A percentile compares a stretch with the other conserved stretches of the same genome.
These are phyloP conservation scores for Neofusicoccum cordaticola DNA, from an alignment of 2,329 filamentous ascomycete genomes.

Conservation along the genomic window DNA sequence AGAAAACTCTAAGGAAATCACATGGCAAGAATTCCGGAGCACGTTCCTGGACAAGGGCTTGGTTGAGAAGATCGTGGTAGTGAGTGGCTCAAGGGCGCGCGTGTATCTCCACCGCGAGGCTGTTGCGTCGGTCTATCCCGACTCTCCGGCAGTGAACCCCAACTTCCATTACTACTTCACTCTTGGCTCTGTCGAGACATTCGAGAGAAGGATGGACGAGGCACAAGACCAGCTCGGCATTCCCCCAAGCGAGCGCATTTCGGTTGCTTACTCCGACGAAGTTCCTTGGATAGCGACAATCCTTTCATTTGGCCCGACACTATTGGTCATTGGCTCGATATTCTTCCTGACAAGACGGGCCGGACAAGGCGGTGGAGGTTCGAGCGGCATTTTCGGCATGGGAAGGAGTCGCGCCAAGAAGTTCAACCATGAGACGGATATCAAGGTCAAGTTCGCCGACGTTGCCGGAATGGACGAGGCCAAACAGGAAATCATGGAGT, in stretches of 20 bases:
- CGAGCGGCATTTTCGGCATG: slow-evolving; percentile 88
- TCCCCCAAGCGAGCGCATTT: slow-evolving; percentile 82
- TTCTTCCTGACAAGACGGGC: slow-evolving; percentile 77
- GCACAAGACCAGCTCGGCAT: slow-evolving; percentile 87
- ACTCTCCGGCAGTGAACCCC: slow-evolving; percentile 65
- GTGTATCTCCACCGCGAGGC: slow-evolving; percentile 78
- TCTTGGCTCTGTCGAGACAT: slow-evolving; percentile 90
- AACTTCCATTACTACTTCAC: slow-evolving; percentile 88
- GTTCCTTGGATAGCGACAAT: slow-evolving; percentile 70
- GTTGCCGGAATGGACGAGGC: slow-evolving; percentile 98
- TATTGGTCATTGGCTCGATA: slow-evolving; percentile 80
- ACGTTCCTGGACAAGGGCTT: slow-evolving; percentile 95
- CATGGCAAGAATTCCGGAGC: slow-evolving; percentile 93
- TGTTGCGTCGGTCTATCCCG: slow-evolving; percentile 68
- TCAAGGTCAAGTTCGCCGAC: slow-evolving; percentile 96
- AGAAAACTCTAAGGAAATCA: slow-evolving; percentile 75
- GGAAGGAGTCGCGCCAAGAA: slow-evolving; percentile 93
- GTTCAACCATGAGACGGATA: slow-evolving; percentile 94
- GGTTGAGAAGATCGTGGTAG: slow-evolving; percentile 84
- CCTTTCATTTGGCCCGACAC: slow-evolving; percentile 79
- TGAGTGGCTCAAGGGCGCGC: slow-evolving; percentile 73
- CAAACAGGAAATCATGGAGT: slow-evolving; percentile 98
- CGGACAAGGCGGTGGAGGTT: slow-evolving; percentile 57
- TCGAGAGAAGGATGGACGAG: slow-evolving; percentile 83
- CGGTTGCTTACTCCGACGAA: slow-evolving; percentile 81